Conservation (phyloP, 2,329 filamentous ascomycete genomes). For the Sclerotiophoma versabilis region DNA sequence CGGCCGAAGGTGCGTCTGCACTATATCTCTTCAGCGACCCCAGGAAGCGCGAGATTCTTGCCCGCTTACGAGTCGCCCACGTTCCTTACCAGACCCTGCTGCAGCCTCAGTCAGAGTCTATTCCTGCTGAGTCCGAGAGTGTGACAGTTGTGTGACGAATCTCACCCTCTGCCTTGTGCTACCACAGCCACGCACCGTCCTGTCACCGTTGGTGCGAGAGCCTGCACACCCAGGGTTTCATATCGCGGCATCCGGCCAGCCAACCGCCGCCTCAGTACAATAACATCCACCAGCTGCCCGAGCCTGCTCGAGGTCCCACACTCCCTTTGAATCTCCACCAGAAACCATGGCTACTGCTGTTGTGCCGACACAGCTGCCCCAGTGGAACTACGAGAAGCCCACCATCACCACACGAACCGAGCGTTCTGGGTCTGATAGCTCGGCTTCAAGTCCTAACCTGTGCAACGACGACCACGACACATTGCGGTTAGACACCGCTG, state of each 20-base stretch:
- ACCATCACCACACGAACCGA: conserved; percentile 33
- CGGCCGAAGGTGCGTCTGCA: conserved; percentile 12
- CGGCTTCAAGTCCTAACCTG: conserved; percentile 46
- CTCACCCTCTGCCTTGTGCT: conserved; percentile 32
- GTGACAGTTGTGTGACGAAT: conserved; percentile 26
- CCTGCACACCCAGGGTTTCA: conserved; percentile 43
- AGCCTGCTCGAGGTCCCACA: conserved; percentile 6
- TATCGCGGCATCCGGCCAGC: conserved; percentile 18
- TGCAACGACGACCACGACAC: conserved; percentile 45
- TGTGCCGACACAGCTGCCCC: conserved; percentile 45
- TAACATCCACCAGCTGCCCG: conserved; percentile 15
- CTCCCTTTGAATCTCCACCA: conserved; percentile 14
- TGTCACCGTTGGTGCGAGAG: conserved; percentile 38
- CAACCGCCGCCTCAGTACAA: conserved; percentile 28
- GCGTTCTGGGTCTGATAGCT: conserved; percentile 39
- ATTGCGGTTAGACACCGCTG: conserved; percentile 42
- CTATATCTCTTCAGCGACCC: conserved; percentile 17
- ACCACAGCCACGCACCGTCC: conserved; percentile 31
- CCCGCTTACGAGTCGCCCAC: conserved; percentile 21
- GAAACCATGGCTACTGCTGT: conserved; percentile 42
- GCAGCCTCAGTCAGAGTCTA: conserved; percentile 12
- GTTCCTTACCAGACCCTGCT: conserved; percentile 13
- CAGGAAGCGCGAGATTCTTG: conserved; percentile 6
- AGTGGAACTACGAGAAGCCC: conserved; percentile 49
- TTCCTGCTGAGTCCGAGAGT: conserved; percentile 17